phyloP scores from a whole-genome alignment of 2,329 filamentous ascomycete genomes.

The Helminthosporium solani region DNA sequence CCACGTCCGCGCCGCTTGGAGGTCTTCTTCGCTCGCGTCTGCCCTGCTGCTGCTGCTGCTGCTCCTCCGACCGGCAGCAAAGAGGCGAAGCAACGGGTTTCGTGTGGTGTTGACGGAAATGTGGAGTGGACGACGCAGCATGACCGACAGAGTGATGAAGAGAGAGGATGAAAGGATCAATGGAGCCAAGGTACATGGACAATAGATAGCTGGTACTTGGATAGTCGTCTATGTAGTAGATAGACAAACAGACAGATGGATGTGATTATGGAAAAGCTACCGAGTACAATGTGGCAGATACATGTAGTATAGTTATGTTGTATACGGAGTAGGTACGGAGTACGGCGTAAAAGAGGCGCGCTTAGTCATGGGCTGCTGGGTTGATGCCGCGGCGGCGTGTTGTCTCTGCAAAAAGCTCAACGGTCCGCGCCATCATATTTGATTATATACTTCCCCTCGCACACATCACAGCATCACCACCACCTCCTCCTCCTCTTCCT shows the following conservation, averaged over 20 bases:
- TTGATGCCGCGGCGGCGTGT: neutral
- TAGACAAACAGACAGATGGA: too few relatives aligned
- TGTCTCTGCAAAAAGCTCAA: neutral
- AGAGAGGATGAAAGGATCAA: too few relatives aligned
- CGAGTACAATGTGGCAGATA: too few relatives aligned
- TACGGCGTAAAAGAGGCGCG: neutral
- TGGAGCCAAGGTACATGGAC: too few relatives aligned
- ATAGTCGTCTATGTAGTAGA: too few relatives aligned
- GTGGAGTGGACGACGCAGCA: conserved; percentile 9
- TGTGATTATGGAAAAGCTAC: too few relatives aligned
- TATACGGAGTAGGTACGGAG: too few relatives aligned
- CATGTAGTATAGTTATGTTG: too few relatives aligned
- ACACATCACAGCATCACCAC: too few relatives aligned
- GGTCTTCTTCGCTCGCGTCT: conserved; percentile 27
- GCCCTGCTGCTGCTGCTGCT: conserved; percentile 1
- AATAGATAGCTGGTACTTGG: too few relatives aligned
- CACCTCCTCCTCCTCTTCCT: neutral
- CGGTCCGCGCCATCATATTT: too few relatives aligned
- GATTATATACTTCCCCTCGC: too few relatives aligned
- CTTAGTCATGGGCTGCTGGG: neutral
- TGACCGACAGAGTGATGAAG: conserved; percentile 16
- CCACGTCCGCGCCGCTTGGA: conserved; percentile 56
- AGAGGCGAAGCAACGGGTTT: conserved; percentile 4
- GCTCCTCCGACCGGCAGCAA: conserved; percentile 5
- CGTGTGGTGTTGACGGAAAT: conserved; percentile 8